Base-by-base conservation (phyloP, 73 alveolate genomes). In the Symbiodinium pilosum region DNA sequence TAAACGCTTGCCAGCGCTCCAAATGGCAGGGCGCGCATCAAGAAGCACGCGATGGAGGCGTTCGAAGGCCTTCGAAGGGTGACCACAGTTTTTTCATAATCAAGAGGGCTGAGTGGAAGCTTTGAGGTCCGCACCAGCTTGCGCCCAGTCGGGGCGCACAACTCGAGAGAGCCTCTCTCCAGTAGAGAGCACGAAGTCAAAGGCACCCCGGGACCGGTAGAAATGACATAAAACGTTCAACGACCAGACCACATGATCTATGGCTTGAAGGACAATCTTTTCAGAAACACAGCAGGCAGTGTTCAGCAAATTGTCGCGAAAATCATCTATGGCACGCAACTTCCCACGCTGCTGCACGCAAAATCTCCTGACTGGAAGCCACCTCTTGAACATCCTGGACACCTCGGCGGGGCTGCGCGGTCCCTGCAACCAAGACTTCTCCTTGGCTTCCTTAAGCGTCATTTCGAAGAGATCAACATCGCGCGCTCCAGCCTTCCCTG, bases 1-100 rank as follows among this genome's bases (percentile, higher is more conserved):
- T 40, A 38, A 3, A 85, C 93, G 3, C 64, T 12, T 2, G 93
- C 93, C 0, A 30, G 32, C 2, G 93, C 93, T 3, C 93, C 93
- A 38, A 43, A 85, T 3, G 93, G 93, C 34, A 85, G 11, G 1
- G 93, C 47, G 32, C 59, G 2, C 93, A 85, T 85, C 47, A 85
- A 20, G 14, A 85, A 85, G 38, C 54, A 85, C 14, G 28, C 26
- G 1, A 30, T 43, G 51, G 11, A 24, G 26, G 42, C 39, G 14
- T 7, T 4, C 2, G 32, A 3, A 0, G 89, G 89, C 16, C 40
- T n/a, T 28, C 1, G 14, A 2, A 83, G 4, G 12, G 89, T 83
- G 39, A 40, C 69, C 4, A 84, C 43, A 20, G 73, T 30, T 43
- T 84, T 42, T 26, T 43, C 54, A 38, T 18, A 36, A 28, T 75